These are phyloP conservation scores for Cokeromyces recurvatus DNA, from an alignment of 371 early-diverging fungal species.

Conservation along the genomic window DNA sequence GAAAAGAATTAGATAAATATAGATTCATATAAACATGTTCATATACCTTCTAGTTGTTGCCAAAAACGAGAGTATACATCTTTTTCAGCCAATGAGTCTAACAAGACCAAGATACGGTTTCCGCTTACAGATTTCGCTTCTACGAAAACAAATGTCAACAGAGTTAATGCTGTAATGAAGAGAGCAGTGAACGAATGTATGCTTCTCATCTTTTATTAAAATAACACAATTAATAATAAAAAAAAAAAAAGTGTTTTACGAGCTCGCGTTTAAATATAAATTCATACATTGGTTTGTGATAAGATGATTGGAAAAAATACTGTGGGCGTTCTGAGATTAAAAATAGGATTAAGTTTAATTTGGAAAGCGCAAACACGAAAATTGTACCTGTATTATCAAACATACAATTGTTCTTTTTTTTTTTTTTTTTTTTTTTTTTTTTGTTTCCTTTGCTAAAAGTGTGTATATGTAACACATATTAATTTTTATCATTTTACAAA, in stretches of 20 bases:
- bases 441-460: too few relatives aligned
- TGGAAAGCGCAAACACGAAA: too few relatives aligned
- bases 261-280: too few relatives aligned
- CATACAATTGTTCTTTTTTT: too few relatives aligned
- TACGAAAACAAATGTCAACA: conserved; percentile 1
- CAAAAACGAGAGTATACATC: conserved; percentile 57
- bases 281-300: background rate
- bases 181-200: conserved; percentile 13
- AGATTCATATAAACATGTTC: too few relatives aligned
- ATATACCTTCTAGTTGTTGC: conserved; percentile 61
- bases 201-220: conserved; percentile 15
- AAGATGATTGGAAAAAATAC: background rate
- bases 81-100: conserved; percentile 58
- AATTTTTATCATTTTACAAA: too few relatives aligned
- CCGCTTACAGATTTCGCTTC: conserved; percentile 63
- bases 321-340: background rate
- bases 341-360: too few relatives aligned
- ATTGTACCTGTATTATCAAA: background rate
- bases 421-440: too few relatives aligned
- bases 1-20: too few relatives aligned
- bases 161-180: conserved; percentile 6
- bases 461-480: too few relatives aligned
- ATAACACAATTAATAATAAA: background rate
- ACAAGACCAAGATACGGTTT: conserved; percentile 65
- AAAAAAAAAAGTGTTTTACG: background rate